Conservation (phyloP, 495 filamentous ascomycete genomes). For the Lichina pygmaea region DNA sequence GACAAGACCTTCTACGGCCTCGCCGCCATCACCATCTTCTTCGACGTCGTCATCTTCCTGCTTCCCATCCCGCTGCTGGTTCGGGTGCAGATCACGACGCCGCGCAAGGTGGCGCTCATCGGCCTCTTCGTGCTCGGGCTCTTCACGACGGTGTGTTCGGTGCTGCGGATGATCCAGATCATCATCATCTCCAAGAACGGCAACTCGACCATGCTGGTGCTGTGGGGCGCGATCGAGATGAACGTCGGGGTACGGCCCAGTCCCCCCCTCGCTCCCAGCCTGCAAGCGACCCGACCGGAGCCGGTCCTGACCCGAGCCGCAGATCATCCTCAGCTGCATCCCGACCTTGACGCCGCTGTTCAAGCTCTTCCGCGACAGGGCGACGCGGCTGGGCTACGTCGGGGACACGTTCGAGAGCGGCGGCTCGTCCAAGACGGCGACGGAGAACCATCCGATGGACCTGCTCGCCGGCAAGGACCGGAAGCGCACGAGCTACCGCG, state of each 20-base stretch:
- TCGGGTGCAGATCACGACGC: slow-evolving; percentile 19
- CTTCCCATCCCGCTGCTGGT: slow-evolving; percentile 26
- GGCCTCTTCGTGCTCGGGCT: slow-evolving; percentile 28
- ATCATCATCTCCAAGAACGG: slow-evolving; percentile 22
- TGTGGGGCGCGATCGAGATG: slow-evolving; percentile 31
- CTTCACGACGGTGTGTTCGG: slow-evolving; percentile 29
- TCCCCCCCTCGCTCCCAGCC: not conserved
- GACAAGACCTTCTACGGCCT: slow-evolving; percentile 25
- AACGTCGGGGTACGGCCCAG: slow-evolving; percentile 20
- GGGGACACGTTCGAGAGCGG: not conserved
- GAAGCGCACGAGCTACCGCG: not conserved
- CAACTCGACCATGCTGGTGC: slow-evolving; percentile 28
- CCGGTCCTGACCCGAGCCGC: no score
- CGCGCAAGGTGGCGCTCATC: slow-evolving; percentile 24
- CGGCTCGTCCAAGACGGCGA: not conserved
- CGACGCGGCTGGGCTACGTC: not conserved
- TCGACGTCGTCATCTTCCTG: slow-evolving; percentile 23
- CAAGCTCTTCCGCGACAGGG: not conserved
- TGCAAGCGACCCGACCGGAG: not conserved
- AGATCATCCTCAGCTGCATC: slow-evolving; percentile 1
- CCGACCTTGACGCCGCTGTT: not conserved
- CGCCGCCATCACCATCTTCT: slow-evolving; percentile 23
- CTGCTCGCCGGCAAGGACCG: not conserved
- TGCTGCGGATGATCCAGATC: slow-evolving; percentile 27
- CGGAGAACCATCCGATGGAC: not conserved